Percentiles rank a stretch among this genome's conserved stretches.
Evolutionary conservation across 768 basidiomycete genomes (phyloP).

Genomic region (Obba rivulosa): DNA sequence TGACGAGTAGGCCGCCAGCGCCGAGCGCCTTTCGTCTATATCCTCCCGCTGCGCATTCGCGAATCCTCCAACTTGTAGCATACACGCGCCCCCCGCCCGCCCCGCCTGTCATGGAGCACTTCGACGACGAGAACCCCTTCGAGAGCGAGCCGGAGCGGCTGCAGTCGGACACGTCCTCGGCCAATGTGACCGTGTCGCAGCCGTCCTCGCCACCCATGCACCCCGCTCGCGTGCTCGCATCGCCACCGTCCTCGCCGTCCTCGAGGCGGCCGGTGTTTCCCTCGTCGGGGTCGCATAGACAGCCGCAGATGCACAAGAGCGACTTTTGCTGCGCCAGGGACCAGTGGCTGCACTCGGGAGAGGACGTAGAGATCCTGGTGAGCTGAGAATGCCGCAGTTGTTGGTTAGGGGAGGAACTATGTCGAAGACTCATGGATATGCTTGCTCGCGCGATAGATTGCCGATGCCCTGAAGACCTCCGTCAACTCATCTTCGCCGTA

Average conservation of each 20-base stretch:
- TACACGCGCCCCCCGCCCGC: too few relatives aligned
- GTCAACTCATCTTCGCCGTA: slow-evolving; percentile 85
- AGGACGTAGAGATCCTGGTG: slow-evolving; percentile 77
- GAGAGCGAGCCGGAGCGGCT: slow-evolving; percentile 28
- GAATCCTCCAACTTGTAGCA: too few relatives aligned
- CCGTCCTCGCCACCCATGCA: slow-evolving; percentile 52
- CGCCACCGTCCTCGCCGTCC: slow-evolving; percentile 42
- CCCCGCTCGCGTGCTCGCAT: slow-evolving; percentile 28
- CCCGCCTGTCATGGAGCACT: slow-evolving; percentile 25
- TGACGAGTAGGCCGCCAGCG: background rate
- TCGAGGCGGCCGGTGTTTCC: slow-evolving; percentile 43
- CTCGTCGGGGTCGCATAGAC: slow-evolving; percentile 51
- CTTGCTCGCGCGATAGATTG: slow-evolving; percentile 52
- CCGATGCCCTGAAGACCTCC: slow-evolving; percentile 93
- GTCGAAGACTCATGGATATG: background rate
- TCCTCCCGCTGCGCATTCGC: background rate
- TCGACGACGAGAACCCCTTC: slow-evolving; percentile 40
- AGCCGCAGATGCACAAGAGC: slow-evolving; percentile 54
- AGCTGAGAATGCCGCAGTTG: slow-evolving; percentile 19
- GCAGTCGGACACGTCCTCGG: slow-evolving; percentile 42
- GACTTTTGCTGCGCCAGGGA: slow-evolving; percentile 79
- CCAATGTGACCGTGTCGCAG: slow-evolving; percentile 50
- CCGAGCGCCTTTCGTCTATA: background rate
- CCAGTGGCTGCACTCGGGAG: slow-evolving; percentile 73
- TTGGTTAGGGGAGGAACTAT: background rate